phyloP scores from a whole-genome alignment of 208 protist species.

The Acanthamoeba sp. region DNA sequence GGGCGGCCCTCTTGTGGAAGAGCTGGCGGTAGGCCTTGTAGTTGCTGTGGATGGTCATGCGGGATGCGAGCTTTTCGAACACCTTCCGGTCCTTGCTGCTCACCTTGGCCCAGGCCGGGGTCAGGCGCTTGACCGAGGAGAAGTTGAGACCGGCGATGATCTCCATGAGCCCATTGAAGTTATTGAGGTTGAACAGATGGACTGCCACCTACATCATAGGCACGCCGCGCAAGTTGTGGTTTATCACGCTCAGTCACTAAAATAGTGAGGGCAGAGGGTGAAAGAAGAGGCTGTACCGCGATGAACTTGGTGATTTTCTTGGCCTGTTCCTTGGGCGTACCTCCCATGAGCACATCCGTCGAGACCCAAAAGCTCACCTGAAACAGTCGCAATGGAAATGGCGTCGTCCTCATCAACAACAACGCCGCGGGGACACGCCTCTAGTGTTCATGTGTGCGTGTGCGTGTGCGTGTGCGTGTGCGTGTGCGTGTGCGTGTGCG shows the following conservation, averaged over 20 bases:
- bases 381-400: too few relatives aligned
- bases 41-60: slow-evolving; percentile 35
- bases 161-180: slow-evolving; percentile 61
- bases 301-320: slow-evolving; percentile 58
- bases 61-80: slow-evolving; percentile 25
- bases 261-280: background rate
- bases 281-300: background rate
- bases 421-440: too few relatives aligned
- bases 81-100: slow-evolving; percentile 54
- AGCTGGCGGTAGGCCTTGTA: slow-evolving; percentile 59
- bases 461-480: too few relatives aligned
- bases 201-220: background rate
- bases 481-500: too few relatives aligned
- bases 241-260: background rate
- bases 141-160: slow-evolving; percentile 40
- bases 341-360: slow-evolving; percentile 32
- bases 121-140: slow-evolving; percentile 43
- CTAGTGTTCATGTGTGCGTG: too few relatives aligned
- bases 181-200: slow-evolving; percentile 35
- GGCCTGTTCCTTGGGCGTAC: slow-evolving; percentile 37
- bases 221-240: background rate
- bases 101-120: slow-evolving; percentile 30
- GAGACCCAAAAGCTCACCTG: slow-evolving; percentile 61
- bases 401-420: too few relatives aligned
- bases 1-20: slow-evolving; percentile 1